Percentiles rank a stretch among this genome's conserved stretches.
These are phyloP conservation scores for Anethum foeniculum DNA, from an alignment of 140 eudicot genomes.

Conservation along the genomic window DNA sequence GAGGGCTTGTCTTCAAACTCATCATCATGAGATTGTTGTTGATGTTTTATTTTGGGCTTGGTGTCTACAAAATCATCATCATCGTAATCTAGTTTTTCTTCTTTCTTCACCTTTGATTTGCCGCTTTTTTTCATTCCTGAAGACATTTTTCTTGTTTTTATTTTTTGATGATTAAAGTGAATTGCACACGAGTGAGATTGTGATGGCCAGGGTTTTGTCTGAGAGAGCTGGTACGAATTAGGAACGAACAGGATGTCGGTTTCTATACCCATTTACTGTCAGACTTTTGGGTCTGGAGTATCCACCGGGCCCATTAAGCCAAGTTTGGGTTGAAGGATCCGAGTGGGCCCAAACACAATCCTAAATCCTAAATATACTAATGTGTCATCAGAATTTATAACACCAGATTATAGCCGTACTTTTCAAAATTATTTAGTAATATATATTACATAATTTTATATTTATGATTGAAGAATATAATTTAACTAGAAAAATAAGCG, in stretches of 20 bases:
- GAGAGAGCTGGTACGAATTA: background rate
- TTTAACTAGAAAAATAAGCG: no score
- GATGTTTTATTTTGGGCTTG: background rate
- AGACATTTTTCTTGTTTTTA: background rate
- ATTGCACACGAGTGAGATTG: background rate
- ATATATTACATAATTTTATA: no score
- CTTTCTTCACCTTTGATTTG: constrained; percentile 32
- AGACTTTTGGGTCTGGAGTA: no score
- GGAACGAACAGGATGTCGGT: background rate
- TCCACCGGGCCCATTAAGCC: no score
- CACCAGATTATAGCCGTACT: no score
- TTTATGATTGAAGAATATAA: no score
- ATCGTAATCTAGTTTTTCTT: constrained; percentile 7
- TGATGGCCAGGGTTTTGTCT: background rate
- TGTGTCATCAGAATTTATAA: no score
- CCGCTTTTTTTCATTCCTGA: constrained; percentile 33
- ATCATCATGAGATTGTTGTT: background rate
- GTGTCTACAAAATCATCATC: constrained; percentile 19
- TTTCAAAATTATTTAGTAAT: no score
- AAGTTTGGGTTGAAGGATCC: background rate
- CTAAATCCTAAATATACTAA: no score
- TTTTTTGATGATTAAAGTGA: background rate
- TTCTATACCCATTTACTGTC: background rate
- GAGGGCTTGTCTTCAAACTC: background rate
- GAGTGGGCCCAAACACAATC: background rate